Evolutionary conservation across 2,329 filamentous ascomycete species (phyloP), one percentile per base, ranked within the genome.

Genomic region (Paradendryphiella salina): DNA sequence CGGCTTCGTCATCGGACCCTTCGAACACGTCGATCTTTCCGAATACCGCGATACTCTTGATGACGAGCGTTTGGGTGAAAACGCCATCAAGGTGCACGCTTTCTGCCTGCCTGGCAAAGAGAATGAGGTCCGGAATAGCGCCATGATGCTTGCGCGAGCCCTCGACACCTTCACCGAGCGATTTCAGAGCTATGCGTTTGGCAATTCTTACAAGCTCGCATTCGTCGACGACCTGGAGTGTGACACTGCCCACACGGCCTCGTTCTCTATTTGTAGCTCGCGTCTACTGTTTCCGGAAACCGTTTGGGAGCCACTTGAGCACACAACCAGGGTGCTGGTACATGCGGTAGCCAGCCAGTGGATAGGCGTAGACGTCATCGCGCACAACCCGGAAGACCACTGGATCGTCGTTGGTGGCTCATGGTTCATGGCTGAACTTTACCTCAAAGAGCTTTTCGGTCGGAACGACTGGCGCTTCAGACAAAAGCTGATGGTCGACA

Each of bases 391-490:
- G 14, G 81, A 82, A 43, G 94, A 99, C 71, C 84, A 86, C 46
- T 99, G 94, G 94, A 85, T 95, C 15, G 87, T 93, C 10, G 82
- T 94, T 46, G 95, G 93, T 11, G 87, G 95, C 38, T 89, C 93
- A 0, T 92, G 93, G 77, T 99, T 90, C 77, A 96, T 99, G 82
- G 91, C 93, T 1, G 93, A 96, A 63, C 82, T 90, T 3, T 96
- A 96, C 73, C 89, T 97, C 82, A 90, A 87, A 70, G 87, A 85
- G 59, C 80, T 99, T 2, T 95, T 90, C 66, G 94, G 94, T 6
- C 95, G 95, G 69, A 99, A 99, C 69, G 90, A 96, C 64, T 94
- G 96, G 70, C 83, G 91, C 9, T 97, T 91, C 70, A 86, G 90
- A 31, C 88, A 96, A 73, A 97, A 97, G 74, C 79, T 84, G 31